phyloP scores from a whole-genome alignment of 2,329 filamentous ascomycete genomes.

The Cordyceps farinosa region DNA sequence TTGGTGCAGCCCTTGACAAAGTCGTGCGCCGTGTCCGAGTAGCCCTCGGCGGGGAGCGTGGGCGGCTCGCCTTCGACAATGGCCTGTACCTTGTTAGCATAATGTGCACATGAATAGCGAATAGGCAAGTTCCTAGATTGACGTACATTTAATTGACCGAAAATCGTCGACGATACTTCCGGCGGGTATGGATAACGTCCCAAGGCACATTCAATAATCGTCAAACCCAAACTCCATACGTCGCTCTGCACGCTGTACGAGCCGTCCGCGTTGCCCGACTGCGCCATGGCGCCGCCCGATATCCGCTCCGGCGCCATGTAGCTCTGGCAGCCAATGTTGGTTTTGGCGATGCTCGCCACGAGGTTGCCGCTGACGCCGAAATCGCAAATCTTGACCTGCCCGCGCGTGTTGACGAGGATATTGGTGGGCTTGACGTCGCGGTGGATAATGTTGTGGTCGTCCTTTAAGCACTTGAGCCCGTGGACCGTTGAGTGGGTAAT shows the following conservation, averaged over 20 bases:
- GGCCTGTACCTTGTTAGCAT: conserved; percentile 55
- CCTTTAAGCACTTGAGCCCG: conserved; percentile 89
- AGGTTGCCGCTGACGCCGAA: conserved; percentile 96
- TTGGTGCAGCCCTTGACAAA: conserved; percentile 90
- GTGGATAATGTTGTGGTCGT: conserved; percentile 98
- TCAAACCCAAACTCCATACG: conserved; percentile 93
- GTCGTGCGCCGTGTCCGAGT: conserved; percentile 73
- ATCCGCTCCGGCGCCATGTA: conserved; percentile 99
- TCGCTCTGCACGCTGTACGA: conserved; percentile 98
- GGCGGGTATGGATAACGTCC: conserved; percentile 94
- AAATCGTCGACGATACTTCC: conserved; percentile 97
- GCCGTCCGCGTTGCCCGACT: conserved; percentile 66
- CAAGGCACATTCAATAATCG: conserved; percentile 92
- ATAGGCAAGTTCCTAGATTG: background rate
- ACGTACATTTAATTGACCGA: conserved; percentile 93
- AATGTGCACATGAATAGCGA: background rate
- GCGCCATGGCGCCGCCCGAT: conserved; percentile 75
- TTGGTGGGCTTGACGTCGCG: conserved; percentile 99
- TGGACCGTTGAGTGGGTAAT: conserved; percentile 87
- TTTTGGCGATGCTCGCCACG: conserved; percentile 95
- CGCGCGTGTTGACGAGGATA: conserved; percentile 83
- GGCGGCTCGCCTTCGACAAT: conserved; percentile 98
- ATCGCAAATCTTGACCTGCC: conserved; percentile 97
- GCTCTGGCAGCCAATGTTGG: conserved; percentile 97
- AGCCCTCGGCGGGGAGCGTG: conserved; percentile 73